These are phyloP conservation scores for Pleurotus tuber-regium DNA, from an alignment of 768 basidiomycete genomes.

Conservation along the genomic window DNA sequence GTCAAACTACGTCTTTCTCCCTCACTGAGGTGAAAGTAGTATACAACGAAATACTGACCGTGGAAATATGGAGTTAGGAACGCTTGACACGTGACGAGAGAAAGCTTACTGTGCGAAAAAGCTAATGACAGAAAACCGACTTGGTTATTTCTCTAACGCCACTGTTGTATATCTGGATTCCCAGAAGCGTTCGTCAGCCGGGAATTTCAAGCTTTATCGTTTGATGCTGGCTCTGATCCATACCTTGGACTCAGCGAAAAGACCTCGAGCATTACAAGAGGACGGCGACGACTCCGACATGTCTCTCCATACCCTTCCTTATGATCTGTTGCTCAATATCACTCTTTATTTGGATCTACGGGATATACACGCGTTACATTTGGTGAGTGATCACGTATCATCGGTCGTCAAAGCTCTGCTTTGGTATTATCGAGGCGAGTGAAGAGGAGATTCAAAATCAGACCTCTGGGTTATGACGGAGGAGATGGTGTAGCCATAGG, in stretches of 20 bases:
- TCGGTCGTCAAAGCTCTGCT: no score
- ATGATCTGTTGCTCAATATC: slow-evolving; percentile 70
- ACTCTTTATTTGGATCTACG: slow-evolving; percentile 56
- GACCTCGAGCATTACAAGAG: not conserved
- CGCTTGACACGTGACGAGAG: not conserved
- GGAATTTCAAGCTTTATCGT: not conserved
- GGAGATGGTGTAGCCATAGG: no score
- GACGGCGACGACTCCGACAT: not conserved
- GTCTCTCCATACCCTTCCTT: slow-evolving; percentile 44
- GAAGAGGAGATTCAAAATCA: no score
- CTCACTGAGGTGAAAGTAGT: no score
- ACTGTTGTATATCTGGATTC: not conserved
- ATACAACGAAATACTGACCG: no score
- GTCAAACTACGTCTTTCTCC: no score
- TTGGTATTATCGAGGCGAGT: no score
- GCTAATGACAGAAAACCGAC: not conserved
- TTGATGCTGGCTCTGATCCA: slow-evolving; percentile 3
- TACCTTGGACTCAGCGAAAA: not conserved
- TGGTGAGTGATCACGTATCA: slow-evolving; percentile 52
- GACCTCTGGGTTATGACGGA: no score
- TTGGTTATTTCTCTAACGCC: not conserved
- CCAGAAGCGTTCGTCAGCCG: not conserved
- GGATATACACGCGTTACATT: slow-evolving; percentile 60
- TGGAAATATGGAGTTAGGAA: not conserved
- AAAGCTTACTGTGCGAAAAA: not conserved